Evolutionary conservation across 192 early-diverging fungal species (phyloP).

Genomic region (Dissophora ornata): DNA sequence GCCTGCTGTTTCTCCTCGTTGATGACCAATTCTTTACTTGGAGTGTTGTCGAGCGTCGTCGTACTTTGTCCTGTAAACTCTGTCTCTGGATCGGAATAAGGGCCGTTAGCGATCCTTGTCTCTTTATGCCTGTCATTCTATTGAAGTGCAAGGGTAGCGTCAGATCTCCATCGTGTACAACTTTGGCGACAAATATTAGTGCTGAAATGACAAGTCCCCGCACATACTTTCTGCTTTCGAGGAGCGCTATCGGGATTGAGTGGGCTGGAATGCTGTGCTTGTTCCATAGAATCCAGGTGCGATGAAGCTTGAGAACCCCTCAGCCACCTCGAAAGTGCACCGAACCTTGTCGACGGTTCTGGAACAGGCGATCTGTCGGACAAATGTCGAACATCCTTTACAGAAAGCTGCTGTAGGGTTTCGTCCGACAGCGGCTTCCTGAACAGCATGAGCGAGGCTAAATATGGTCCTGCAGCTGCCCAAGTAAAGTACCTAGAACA

Average conservation of each 20-base stretch:
- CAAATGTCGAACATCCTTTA: constrained; percentile 20
- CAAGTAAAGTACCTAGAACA: constrained; percentile 68
- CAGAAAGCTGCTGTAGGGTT: constrained; percentile 27
- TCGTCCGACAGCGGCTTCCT: constrained; percentile 64
- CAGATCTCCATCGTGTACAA: too few species aligned
- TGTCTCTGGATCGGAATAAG: neutral
- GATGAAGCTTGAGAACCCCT: constrained; percentile 19
- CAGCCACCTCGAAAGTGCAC: constrained; percentile 34
- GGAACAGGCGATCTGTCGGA: constrained; percentile 18
- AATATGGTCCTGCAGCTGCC: constrained; percentile 67
- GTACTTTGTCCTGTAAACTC: constrained; percentile 18
- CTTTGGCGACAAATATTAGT: too few species aligned
- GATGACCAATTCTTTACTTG: neutral
- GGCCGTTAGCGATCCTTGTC: neutral
- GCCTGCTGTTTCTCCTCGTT: neutral
- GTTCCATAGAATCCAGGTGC: constrained; percentile 7
- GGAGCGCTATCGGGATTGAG: neutral
- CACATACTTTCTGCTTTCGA: neutral
- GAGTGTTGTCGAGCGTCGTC: constrained; percentile 9
- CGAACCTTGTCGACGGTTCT: constrained; percentile 22
- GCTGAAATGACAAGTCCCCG: neutral
- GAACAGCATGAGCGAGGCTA: constrained; percentile 67
- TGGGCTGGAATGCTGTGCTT: neutral
- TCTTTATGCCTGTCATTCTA: neutral
- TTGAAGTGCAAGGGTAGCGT: neutral